These are phyloP conservation scores for Cyclotella distinguenda DNA, from an alignment of 108 stramenopile species.

Conservation along the genomic window DNA sequence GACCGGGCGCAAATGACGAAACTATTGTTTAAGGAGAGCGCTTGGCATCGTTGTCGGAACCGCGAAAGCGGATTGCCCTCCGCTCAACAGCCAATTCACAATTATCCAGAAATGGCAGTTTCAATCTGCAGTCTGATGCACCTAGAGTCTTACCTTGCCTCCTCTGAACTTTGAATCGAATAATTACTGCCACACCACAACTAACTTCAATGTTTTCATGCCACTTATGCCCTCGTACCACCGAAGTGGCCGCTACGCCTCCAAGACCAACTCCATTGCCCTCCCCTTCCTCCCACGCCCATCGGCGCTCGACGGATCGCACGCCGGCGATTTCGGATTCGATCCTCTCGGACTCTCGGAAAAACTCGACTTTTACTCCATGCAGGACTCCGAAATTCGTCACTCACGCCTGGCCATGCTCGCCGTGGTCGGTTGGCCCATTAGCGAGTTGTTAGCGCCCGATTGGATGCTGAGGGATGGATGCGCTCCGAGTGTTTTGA, in stretches of 20 bases:
- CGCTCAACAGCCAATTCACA: slow-evolving; percentile 26
- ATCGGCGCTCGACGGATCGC: slow-evolving; percentile 70
- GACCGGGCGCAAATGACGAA: slow-evolving; percentile 24
- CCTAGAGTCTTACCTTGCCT: too few relatives aligned
- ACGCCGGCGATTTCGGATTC: slow-evolving; percentile 83
- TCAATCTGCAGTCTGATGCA: slow-evolving; percentile 31
- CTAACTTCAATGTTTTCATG: too few relatives aligned
- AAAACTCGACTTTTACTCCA: slow-evolving; percentile 57
- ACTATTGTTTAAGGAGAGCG: slow-evolving; percentile 24
- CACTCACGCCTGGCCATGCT: slow-evolving; percentile 83
- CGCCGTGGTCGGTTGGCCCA: slow-evolving; percentile 79
- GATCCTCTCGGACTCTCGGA: slow-evolving; percentile 78
- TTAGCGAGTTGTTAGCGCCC: slow-evolving; percentile 70
- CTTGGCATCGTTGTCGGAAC: slow-evolving; percentile 32
- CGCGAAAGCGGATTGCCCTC: slow-evolving; percentile 40
- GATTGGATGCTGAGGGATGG: slow-evolving; percentile 66
- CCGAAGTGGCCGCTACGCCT: slow-evolving; percentile 71
- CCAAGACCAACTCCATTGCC: slow-evolving; percentile 59
- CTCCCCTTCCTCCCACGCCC: slow-evolving; percentile 77
- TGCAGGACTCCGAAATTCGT: slow-evolving; percentile 67
- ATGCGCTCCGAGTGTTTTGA: slow-evolving; percentile 73
- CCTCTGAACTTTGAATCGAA: too few relatives aligned
- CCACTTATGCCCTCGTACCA: too few relatives aligned
- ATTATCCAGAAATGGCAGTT: slow-evolving; percentile 17
- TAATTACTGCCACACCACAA: too few relatives aligned